phyloP scores from a whole-genome alignment of 192 early-diverging fungal genomes.

The Gonapodya sp. region DNA sequence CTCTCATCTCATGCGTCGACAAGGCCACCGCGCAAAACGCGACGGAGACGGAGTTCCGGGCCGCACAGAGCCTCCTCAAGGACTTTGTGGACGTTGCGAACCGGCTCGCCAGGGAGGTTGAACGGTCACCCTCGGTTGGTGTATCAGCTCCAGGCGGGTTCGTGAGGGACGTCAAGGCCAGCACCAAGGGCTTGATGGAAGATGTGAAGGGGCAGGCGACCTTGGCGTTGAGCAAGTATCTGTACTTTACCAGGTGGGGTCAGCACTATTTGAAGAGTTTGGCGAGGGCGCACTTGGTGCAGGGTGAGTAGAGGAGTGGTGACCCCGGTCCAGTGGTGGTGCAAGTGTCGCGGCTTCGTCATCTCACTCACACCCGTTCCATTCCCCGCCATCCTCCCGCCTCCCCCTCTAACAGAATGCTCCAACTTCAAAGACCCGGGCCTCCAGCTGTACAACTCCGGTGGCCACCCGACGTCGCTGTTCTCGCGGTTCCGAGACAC shows the following conservation, averaged over 20 bases:
- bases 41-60: background rate
- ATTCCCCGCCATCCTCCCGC: background rate
- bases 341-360: no score
- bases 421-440: conserved; percentile 34
- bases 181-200: conserved; percentile 10
- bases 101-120: background rate
- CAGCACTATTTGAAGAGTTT: conserved; percentile 24
- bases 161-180: background rate
- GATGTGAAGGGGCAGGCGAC: conserved; percentile 21
- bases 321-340: background rate
- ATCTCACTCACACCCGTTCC: background rate
- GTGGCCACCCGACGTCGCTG: background rate
- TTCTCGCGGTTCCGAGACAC: background rate
- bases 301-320: background rate
- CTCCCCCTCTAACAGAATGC: conserved; percentile 5
- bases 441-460: conserved; percentile 20
- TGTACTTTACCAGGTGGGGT: conserved; percentile 22
- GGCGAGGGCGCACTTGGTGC: conserved; percentile 19
- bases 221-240: conserved; percentile 14
- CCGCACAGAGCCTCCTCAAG: background rate
- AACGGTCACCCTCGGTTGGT: no score
- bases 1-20: background rate
- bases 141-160: background rate
- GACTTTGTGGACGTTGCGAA: background rate
- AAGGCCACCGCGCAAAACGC: background rate